Evolutionary conservation across 208 protist species (phyloP).

Genomic region (Lotmaria passim): DNA sequence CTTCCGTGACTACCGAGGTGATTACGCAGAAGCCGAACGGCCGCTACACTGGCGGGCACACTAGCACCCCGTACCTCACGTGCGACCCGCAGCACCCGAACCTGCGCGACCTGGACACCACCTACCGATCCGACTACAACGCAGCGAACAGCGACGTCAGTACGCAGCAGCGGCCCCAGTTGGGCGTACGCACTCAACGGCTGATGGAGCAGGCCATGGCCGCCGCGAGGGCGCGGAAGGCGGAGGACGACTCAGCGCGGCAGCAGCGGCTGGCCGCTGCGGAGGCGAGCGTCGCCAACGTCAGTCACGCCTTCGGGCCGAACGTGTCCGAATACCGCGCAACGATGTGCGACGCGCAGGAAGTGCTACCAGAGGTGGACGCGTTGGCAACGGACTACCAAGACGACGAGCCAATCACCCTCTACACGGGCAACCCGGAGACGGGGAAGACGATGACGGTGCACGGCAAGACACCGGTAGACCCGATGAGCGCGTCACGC

Average conservation of each 20-base stretch:
- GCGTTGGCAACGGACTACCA: slow-evolving; percentile 71
- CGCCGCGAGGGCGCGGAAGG: slow-evolving; percentile 54
- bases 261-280: slow-evolving; percentile 17
- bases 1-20: slow-evolving; percentile 58
- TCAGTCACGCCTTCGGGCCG: slow-evolving; percentile 22
- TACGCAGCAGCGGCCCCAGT: slow-evolving; percentile 49
- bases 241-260: slow-evolving; percentile 18
- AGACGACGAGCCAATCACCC: slow-evolving; percentile 79
- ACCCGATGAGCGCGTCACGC: slow-evolving; percentile 51
- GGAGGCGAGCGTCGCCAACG: slow-evolving; percentile 13
- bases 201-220: slow-evolving; percentile 62
- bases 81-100: slow-evolving; percentile 53
- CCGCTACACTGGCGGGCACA: slow-evolving; percentile 66
- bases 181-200: slow-evolving; percentile 75
- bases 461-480: slow-evolving; percentile 84
- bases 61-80: slow-evolving; percentile 81
- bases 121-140: slow-evolving; percentile 78
- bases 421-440: slow-evolving; percentile 85
- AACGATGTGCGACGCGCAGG: slow-evolving; percentile 53
- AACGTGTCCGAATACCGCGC: slow-evolving; percentile 51
- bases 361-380: slow-evolving; percentile 63
- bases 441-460: slow-evolving; percentile 85
- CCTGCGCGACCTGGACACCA: slow-evolving; percentile 58
- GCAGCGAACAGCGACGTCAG: slow-evolving; percentile 57
- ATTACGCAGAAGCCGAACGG: slow-evolving; percentile 50